Percentiles rank a stretch among this genome's conserved stretches.
Evolutionary conservation across 176 grass and related monocot species (phyloP).

Genomic region (Aegilops sharonensis): DNA sequence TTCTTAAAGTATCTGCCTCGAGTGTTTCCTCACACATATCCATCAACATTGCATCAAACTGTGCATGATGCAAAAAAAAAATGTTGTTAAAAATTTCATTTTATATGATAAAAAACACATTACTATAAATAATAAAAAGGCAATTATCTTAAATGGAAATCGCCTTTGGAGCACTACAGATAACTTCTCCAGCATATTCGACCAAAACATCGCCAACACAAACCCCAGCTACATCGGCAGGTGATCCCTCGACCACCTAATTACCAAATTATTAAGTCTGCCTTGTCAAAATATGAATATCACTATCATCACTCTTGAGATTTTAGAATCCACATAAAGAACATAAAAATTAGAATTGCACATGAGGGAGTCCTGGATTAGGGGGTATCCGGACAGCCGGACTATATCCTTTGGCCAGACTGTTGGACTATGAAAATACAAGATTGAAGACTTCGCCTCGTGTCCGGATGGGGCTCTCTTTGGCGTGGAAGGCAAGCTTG

Average conservation of each 20-base stretch:
- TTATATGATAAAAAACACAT: background rate
- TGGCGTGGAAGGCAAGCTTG: too few species aligned
- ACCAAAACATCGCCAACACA: constrained; percentile 2
- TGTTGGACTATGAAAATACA: too few species aligned
- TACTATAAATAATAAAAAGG: background rate
- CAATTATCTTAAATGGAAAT: background rate
- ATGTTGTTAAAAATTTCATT: background rate
- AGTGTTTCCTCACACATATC: background rate
- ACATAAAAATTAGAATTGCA: too few species aligned
- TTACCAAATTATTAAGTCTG: background rate
- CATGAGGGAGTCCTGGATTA: too few species aligned
- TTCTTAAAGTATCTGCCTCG: background rate
- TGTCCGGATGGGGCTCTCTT: too few species aligned
- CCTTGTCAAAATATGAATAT: background rate
- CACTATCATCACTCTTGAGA: background rate
- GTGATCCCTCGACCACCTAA: constrained; percentile 18
- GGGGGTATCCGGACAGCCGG: too few species aligned
- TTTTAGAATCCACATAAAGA: too few species aligned
- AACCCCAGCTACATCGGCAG: background rate
- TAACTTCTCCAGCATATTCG: background rate
- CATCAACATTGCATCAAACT: background rate
- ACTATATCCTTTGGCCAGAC: too few species aligned
- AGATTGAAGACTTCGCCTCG: too few species aligned
- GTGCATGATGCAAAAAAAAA: background rate
- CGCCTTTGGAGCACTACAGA: background rate